Percentiles rank a stretch among this genome's conserved stretches.
phyloP scores from a whole-genome alignment of 495 filamentous ascomycete genomes.

The Penicillium alfredii region DNA sequence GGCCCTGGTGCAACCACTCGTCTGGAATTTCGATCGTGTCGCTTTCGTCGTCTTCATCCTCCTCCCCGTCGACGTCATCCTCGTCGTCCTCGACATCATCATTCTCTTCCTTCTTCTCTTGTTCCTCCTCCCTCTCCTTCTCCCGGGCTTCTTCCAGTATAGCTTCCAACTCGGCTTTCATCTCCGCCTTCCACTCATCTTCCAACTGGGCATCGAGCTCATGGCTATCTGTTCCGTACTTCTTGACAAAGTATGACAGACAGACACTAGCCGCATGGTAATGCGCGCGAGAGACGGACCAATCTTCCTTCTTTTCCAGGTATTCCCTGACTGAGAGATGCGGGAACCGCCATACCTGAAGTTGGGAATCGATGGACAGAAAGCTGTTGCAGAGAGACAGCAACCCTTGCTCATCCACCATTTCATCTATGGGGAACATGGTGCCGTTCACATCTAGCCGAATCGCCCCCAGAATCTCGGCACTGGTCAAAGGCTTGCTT shows the following conservation, averaged over 20 bases:
- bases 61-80: too few species aligned
- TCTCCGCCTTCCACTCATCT: too few species aligned
- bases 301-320: conserved; percentile 11
- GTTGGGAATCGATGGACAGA: conserved; percentile 20
- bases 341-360: conserved; percentile 25
- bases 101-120: too few species aligned
- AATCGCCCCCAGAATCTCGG: conserved; percentile 9
- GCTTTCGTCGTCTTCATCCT: neutral
- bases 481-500: conserved; percentile 13
- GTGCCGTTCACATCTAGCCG: conserved; percentile 5
- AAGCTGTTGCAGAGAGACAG: conserved; percentile 27
- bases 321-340: conserved; percentile 30
- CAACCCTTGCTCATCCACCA: conserved; percentile 14
- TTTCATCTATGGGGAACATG: neutral
- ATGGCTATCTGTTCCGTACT: too few species aligned
- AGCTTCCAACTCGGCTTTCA: too few species aligned
- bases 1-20: too few species aligned
- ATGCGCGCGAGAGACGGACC: conserved; percentile 4
- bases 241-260: too few species aligned
- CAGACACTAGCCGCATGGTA: conserved; percentile 12
- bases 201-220: too few species aligned
- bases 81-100: too few species aligned
- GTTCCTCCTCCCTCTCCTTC: too few species aligned
- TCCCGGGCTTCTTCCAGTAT: too few species aligned
- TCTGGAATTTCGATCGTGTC: neutral